Conservation (phyloP, 257 asterid species). For the Linderniella brevidens region DNA sequence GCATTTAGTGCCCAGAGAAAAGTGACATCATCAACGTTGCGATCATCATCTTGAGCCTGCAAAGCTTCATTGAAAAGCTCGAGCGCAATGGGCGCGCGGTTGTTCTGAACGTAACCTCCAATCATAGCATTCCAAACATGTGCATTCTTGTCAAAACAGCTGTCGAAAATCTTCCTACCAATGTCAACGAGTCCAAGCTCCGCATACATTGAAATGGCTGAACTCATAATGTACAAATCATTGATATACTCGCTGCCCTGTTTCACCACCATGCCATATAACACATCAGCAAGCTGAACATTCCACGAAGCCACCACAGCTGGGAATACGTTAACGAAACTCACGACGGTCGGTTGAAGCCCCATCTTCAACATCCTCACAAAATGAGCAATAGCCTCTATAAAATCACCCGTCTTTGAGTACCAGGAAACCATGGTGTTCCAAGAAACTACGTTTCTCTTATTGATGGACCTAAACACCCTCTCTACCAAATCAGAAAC, state of each 20-base stretch:
- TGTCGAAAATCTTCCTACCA: conserved; percentile 40
- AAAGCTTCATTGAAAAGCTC: conserved; percentile 37
- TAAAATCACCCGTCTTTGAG: conserved; percentile 25
- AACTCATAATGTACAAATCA: conserved; percentile 57
- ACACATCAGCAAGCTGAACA: conserved; percentile 23
- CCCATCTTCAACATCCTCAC: conserved; percentile 46
- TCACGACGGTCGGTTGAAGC: conserved; percentile 34
- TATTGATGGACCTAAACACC: too few relatives aligned
- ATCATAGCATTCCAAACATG: conserved; percentile 72
- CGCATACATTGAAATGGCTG: conserved; percentile 57
- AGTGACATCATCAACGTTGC: conserved; percentile 43
- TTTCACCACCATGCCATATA: conserved; percentile 41
- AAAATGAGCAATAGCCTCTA: conserved; percentile 38
- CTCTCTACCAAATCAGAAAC: conserved; percentile 30
- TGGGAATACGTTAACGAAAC: conserved; percentile 49
- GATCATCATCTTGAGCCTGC: conserved; percentile 22
- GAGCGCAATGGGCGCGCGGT: conserved; percentile 29
- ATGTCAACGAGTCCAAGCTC: conserved; percentile 40
- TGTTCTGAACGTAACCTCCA: conserved; percentile 43
- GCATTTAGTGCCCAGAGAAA: conserved; percentile 46
- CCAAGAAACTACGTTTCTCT: conserved; percentile 33
- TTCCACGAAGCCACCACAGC: conserved; percentile 33
- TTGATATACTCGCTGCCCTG: conserved; percentile 30
- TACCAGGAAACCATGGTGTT: conserved; percentile 59
- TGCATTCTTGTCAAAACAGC: conserved; percentile 38